A percentile compares a stretch with the other conserved stretches of the same genome.
Evolutionary conservation across 108 stramenopile species (phyloP).

Genomic region (Mediolabrus comicus): DNA sequence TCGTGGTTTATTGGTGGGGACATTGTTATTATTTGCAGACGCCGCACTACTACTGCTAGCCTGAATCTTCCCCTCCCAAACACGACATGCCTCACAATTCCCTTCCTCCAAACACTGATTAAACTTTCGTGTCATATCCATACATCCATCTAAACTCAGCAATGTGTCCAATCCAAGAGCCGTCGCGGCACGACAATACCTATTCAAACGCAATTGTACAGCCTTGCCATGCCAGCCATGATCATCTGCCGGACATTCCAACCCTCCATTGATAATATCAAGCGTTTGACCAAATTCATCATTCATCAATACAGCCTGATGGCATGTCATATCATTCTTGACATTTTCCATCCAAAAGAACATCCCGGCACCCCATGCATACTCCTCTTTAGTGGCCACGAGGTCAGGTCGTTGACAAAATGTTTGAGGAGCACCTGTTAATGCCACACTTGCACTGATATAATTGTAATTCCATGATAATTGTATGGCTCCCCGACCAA

Average conservation of each 20-base stretch:
- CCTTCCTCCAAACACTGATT: slow-evolving; percentile 31
- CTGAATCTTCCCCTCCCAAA: slow-evolving; percentile 18
- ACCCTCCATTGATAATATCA: slow-evolving; percentile 45
- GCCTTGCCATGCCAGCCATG: slow-evolving; percentile 43
- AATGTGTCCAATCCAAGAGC: slow-evolving; percentile 30
- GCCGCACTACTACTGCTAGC: neutral
- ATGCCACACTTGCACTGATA: slow-evolving; percentile 33
- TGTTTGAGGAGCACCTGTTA: slow-evolving; percentile 40
- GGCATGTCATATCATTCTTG: slow-evolving; percentile 45
- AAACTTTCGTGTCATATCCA: slow-evolving; percentile 36
- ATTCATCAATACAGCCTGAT: slow-evolving; percentile 39
- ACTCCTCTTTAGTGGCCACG: slow-evolving; percentile 41
- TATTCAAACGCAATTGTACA: slow-evolving; percentile 39
- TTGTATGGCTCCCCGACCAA: slow-evolving; percentile 45
- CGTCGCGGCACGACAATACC: slow-evolving; percentile 37
- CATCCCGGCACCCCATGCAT: slow-evolving; percentile 45
- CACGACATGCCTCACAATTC: slow-evolving; percentile 30
- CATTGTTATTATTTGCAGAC: no score
- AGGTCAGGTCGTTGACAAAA: slow-evolving; percentile 46
- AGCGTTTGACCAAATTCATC: slow-evolving; percentile 41
- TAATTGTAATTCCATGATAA: slow-evolving; percentile 50
- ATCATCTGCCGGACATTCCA: slow-evolving; percentile 46
- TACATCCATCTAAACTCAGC: slow-evolving; percentile 27
- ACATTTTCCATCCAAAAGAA: slow-evolving; percentile 53
- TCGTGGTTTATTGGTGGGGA: neutral